Conservation (phyloP, 352 stramenopile species). For the Achlya hypogyna region DNA sequence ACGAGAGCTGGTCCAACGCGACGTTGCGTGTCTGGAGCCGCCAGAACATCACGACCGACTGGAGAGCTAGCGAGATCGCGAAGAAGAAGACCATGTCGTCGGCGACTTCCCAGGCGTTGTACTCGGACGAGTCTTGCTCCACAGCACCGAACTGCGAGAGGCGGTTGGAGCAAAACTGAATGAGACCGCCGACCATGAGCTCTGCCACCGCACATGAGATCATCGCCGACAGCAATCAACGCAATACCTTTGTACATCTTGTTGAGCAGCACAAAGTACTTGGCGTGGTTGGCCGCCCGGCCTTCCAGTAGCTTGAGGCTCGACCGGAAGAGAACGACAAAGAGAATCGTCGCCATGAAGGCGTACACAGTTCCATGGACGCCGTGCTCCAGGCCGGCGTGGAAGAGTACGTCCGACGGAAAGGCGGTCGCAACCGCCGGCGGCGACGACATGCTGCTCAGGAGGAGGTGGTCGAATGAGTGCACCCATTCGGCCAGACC, state of each 20-base stretch:
- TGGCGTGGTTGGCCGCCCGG: background rate
- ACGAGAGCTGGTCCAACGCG: background rate
- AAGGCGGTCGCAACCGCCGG: background rate
- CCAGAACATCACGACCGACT: constrained; percentile 18
- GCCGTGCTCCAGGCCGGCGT: background rate
- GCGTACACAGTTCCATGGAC: constrained; percentile 5
- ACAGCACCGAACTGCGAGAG: background rate
- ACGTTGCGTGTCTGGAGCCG: constrained; percentile 8
- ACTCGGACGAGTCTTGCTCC: background rate
- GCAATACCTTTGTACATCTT: constrained; percentile 8
- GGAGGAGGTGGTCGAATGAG: background rate
- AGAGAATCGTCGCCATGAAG: background rate
- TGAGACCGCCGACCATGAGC: constrained; percentile 13
- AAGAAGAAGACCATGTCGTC: constrained; percentile 20
- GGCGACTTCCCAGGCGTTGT: constrained; percentile 10
- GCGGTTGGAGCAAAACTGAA: constrained; percentile 7
- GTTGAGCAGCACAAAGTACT: constrained; percentile 16
- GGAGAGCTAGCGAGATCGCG: constrained; percentile 14
- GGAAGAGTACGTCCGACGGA: constrained; percentile 9
- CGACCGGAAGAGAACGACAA: constrained; percentile 1
- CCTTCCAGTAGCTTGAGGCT: background rate
- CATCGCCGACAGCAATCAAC: too few species aligned
- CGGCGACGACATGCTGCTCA: background rate
- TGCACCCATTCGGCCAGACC: background rate
- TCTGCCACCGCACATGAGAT: background rate